phyloP scores from a whole-genome alignment of 805 yeast genomes.

The Monosporozyma unispora region DNA sequence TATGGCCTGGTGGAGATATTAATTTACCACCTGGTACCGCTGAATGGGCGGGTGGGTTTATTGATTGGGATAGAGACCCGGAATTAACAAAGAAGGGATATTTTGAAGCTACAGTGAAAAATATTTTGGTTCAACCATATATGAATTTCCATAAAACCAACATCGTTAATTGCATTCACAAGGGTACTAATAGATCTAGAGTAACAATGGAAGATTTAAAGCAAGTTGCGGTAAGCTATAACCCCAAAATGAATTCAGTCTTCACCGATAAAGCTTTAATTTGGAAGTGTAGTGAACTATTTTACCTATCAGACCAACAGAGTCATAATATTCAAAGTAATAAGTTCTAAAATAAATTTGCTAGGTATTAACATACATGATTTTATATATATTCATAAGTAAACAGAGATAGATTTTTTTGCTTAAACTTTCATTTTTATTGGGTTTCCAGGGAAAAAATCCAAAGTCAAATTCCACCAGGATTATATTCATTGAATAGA shows the following conservation, averaged over 20 bases:
- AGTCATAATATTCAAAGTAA: neutral
- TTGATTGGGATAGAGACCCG: slow-evolving; percentile 66
- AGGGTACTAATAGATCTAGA: neutral
- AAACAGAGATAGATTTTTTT: no score
- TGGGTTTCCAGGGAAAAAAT: no score
- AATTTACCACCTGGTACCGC: slow-evolving; percentile 52
- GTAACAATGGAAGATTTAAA: slow-evolving; percentile 1
- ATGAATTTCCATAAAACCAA: neutral
- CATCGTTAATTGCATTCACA: neutral
- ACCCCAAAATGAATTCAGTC: neutral
- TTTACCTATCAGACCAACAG: slow-evolving; percentile 3
- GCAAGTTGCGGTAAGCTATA: slow-evolving; percentile 6
- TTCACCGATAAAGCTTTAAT: slow-evolving; percentile 11
- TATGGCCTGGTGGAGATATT: slow-evolving; percentile 70
- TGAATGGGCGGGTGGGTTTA: slow-evolving; percentile 82
- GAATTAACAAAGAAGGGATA: slow-evolving; percentile 71
- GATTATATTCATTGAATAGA: no score
- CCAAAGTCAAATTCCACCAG: no score
- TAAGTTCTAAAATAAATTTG: neutral
- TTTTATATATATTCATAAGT: no score
- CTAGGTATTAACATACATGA: no score
- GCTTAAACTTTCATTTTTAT: no score
- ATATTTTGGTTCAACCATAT: slow-evolving; percentile 53
- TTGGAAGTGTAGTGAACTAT: slow-evolving; percentile 15
- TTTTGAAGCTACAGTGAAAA: slow-evolving; percentile 54